Evolutionary conservation across 2,329 filamentous ascomycete genomes (phyloP).

Genomic region (Talaromyces atroroseus): DNA sequence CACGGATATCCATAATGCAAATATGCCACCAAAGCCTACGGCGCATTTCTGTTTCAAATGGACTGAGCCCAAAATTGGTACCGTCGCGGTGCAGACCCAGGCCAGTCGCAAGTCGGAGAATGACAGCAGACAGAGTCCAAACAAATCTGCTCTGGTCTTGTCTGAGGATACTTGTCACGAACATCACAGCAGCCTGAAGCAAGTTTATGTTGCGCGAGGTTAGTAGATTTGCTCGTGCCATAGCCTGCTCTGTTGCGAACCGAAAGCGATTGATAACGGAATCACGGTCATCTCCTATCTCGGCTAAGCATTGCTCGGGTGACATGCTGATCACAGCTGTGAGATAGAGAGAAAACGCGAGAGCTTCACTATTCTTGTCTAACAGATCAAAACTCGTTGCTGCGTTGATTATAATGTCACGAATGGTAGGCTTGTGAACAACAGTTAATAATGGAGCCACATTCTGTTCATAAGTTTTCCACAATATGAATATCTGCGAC

Average conservation of each 20-base stretch:
- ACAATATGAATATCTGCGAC: constrained; percentile 47
- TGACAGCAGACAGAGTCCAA: constrained; percentile 39
- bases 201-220: constrained; percentile 58
- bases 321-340: constrained; percentile 44
- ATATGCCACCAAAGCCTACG: constrained; percentile 50
- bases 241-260: constrained; percentile 58
- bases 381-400: constrained; percentile 46
- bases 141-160: constrained; percentile 39
- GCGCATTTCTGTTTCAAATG: constrained; percentile 50
- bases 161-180: constrained; percentile 48
- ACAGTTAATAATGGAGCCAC: constrained; percentile 59
- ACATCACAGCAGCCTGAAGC: constrained; percentile 58
- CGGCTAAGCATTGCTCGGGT: constrained; percentile 36
- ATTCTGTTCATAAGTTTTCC: constrained; percentile 56
- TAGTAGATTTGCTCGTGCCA: constrained; percentile 58
- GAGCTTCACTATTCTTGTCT: constrained; percentile 49
- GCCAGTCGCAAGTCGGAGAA: constrained; percentile 39
- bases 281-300: constrained; percentile 49
- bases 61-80: constrained; percentile 41
- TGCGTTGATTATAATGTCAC: constrained; percentile 48
- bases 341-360: constrained; percentile 61
- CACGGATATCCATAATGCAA: constrained; percentile 43
- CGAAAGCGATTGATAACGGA: constrained; percentile 52
- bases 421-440: constrained; percentile 52
- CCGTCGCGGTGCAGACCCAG: constrained; percentile 51